These are phyloP conservation scores for Clavaria fumosa DNA, from an alignment of 768 basidiomycete genomes.

Conservation along the genomic window DNA sequence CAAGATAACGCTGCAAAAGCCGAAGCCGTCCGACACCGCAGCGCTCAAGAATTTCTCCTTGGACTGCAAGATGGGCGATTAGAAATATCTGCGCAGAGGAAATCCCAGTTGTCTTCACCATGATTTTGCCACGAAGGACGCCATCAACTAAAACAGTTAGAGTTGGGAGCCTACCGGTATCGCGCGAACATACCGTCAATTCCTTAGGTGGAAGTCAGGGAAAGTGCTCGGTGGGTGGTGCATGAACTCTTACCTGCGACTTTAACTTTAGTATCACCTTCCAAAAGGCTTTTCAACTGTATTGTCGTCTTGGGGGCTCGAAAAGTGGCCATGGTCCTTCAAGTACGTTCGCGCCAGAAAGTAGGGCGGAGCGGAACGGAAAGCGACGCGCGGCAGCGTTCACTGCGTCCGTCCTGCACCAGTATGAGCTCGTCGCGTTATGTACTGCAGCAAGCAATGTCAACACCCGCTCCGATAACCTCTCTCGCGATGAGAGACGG, in stretches of 20 bases:
- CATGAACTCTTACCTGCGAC: constrained; percentile 56
- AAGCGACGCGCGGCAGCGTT: too few relatives aligned
- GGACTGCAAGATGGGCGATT: constrained; percentile 33
- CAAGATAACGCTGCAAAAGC: constrained; percentile 92
- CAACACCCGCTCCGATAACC: constrained; percentile 35
- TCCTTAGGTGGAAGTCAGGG: constrained; percentile 15
- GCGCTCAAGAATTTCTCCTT: constrained; percentile 84
- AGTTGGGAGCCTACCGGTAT: constrained; percentile 5
- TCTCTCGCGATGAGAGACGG: constrained; percentile 35
- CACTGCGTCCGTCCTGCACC: background rate
- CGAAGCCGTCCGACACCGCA: constrained; percentile 68
- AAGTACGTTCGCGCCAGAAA: too few relatives aligned
- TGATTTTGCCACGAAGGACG: constrained; percentile 86
- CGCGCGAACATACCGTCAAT: constrained; percentile 46
- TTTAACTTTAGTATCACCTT: constrained; percentile 71
- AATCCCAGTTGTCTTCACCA: constrained; percentile 30
- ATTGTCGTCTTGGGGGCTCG: constrained; percentile 26
- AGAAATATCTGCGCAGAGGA: background rate
- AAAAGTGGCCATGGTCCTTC: constrained; percentile 8
- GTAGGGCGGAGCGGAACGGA: too few relatives aligned
- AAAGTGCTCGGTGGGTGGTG: background rate
- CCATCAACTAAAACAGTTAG: constrained; percentile 59
- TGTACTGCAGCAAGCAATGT: background rate
- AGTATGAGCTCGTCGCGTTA: background rate
- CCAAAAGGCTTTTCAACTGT: constrained; percentile 40